These are phyloP conservation scores for Xylaria sp. DNA, from an alignment of 2,329 filamentous ascomycete species.

Conservation along the genomic window DNA sequence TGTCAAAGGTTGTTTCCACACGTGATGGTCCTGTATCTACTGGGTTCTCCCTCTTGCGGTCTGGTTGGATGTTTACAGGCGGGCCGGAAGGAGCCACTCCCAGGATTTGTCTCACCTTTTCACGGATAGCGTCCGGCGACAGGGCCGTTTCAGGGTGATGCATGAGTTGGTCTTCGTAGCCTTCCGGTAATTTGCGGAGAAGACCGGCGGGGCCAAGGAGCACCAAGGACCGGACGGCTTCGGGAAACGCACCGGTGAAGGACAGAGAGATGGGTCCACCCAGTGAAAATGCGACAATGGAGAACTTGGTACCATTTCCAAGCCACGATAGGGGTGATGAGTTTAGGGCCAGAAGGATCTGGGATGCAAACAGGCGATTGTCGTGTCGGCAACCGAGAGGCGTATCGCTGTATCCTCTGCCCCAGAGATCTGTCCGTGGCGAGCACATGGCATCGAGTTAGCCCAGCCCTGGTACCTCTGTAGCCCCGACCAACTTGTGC, in stretches of 20 bases:
- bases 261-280: slow-evolving; percentile 32
- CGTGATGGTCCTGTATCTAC: slow-evolving; percentile 19
- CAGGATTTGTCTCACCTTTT: slow-evolving; percentile 33
- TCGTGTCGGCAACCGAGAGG: too few relatives aligned
- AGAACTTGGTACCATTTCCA: slow-evolving; percentile 25
- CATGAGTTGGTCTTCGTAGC: slow-evolving; percentile 31
- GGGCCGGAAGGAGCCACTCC: slow-evolving; percentile 25
- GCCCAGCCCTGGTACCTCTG: too few relatives aligned
- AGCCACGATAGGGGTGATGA: too few relatives aligned
- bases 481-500: too few relatives aligned
- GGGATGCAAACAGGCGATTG: too few relatives aligned
- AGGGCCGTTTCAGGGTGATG: slow-evolving; percentile 30
- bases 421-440: too few relatives aligned
- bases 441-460: too few relatives aligned
- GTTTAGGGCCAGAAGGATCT: too few relatives aligned
- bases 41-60: slow-evolving; percentile 10
- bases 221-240: too few relatives aligned
- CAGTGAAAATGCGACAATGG: slow-evolving; percentile 32
- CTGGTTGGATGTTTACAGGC: slow-evolving; percentile 18
- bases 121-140: slow-evolving; percentile 27
- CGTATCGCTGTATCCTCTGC: too few relatives aligned
- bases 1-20: slow-evolving; percentile 32
- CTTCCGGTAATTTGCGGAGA: slow-evolving; percentile 30
- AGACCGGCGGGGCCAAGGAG: slow-evolving; percentile 33
- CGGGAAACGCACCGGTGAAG: too few relatives aligned